These are phyloP conservation scores for Persicaria maculosa DNA, from an alignment of 148 eudicot species.

Conservation along the genomic window DNA sequence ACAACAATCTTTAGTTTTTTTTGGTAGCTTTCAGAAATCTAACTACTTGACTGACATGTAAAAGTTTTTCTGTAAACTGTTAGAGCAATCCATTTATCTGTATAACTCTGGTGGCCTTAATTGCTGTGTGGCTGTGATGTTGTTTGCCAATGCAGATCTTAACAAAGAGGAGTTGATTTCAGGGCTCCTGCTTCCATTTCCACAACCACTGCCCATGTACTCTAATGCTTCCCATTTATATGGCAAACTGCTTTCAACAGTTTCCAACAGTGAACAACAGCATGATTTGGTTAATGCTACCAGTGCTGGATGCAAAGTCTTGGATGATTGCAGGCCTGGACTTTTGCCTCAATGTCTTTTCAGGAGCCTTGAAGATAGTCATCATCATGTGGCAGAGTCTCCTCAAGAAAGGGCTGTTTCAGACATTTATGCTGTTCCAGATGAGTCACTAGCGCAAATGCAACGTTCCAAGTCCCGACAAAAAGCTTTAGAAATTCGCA, in stretches of 20 bases:
- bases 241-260: slow-evolving; percentile 21
- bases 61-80: not conserved
- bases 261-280: slow-evolving; percentile 23
- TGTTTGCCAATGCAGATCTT: slow-evolving; percentile 34
- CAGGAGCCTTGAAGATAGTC: slow-evolving; percentile 20
- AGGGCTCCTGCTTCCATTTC: slow-evolving; percentile 51
- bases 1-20: not conserved
- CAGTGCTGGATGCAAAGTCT: slow-evolving; percentile 26
- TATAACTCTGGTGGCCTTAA: not conserved
- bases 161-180: slow-evolving; percentile 75
- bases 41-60: too few species aligned
- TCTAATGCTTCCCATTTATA: slow-evolving; percentile 26
- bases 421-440: slow-evolving; percentile 26
- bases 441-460: slow-evolving; percentile 48
- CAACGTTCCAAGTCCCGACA: slow-evolving; percentile 86
- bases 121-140: not conserved
- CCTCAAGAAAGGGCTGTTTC: slow-evolving; percentile 44
- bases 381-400: slow-evolving; percentile 30
- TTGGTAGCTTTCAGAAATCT: too few species aligned
- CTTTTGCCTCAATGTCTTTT: slow-evolving; percentile 19
- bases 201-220: slow-evolving; percentile 30
- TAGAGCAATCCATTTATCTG: not conserved
- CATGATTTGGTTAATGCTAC: slow-evolving; percentile 27
- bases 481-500: slow-evolving; percentile 78
- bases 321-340: slow-evolving; percentile 26